These are phyloP conservation scores for Diaporthe humulicola DNA, from an alignment of 2,329 filamentous ascomycete genomes.

Conservation along the genomic window DNA sequence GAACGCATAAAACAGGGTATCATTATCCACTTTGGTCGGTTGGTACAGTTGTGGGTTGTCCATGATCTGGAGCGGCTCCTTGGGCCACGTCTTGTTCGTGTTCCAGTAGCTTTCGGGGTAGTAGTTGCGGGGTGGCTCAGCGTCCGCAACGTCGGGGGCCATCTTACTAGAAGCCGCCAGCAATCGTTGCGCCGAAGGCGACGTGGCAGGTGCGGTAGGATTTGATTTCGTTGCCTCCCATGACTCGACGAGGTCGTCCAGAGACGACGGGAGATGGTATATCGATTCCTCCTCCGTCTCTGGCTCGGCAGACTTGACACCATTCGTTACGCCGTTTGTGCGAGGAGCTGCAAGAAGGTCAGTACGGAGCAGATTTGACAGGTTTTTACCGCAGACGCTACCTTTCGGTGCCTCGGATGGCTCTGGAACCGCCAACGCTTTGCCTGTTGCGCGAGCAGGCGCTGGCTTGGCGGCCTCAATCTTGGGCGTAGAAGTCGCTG, in stretches of 20 bases:
- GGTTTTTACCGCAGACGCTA: slow-evolving; percentile 44
- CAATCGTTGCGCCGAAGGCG: slow-evolving; percentile 79
- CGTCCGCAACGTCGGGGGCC: slow-evolving; percentile 82
- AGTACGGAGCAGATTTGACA: slow-evolving; percentile 39
- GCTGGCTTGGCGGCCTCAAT: slow-evolving; percentile 50
- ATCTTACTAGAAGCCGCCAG: slow-evolving; percentile 80
- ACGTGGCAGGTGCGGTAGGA: slow-evolving; percentile 66
- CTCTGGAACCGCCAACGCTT: slow-evolving; percentile 58
- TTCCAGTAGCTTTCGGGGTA: slow-evolving; percentile 85
- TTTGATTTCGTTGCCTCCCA: slow-evolving; percentile 87
- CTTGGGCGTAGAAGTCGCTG: slow-evolving; percentile 48
- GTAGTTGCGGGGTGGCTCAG: slow-evolving; percentile 87
- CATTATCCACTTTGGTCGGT: slow-evolving; percentile 84
- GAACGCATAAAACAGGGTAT: slow-evolving; percentile 98
- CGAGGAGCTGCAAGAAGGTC: slow-evolving; percentile 52
- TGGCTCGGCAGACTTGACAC: slow-evolving; percentile 60
- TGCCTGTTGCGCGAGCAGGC: slow-evolving; percentile 57
- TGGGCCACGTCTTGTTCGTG: slow-evolving; percentile 81
- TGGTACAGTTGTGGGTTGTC: slow-evolving; percentile 88
- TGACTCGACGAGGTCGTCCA: slow-evolving; percentile 91
- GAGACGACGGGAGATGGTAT: slow-evolving; percentile 89
- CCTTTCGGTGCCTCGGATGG: slow-evolving; percentile 59
- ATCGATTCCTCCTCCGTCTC: slow-evolving; percentile 80
- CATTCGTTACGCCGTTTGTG: slow-evolving; percentile 67
- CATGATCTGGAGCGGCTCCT: slow-evolving; percentile 91